A percentile compares a stretch with the other conserved stretches of the same genome.
These are phyloP conservation scores for Kuraishia capsulata DNA, from an alignment of 805 yeast genomes.

Conservation along the genomic window DNA sequence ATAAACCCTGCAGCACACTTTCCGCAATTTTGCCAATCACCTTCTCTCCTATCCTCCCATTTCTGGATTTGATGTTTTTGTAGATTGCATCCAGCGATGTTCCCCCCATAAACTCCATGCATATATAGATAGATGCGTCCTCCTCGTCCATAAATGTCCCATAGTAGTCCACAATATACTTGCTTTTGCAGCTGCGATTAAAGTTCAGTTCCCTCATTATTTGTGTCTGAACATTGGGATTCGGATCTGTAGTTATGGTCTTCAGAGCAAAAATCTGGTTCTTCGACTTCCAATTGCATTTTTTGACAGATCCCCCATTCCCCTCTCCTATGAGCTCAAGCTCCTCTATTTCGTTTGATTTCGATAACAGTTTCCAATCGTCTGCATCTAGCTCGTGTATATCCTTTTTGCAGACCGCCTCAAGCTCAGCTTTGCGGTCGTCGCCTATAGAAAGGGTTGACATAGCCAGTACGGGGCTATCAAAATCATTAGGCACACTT, in stretches of 20 bases:
- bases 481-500: not conserved
- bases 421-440: not conserved
- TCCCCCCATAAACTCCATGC: slow-evolving; percentile 98
- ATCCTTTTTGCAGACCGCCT: slow-evolving; percentile 14
- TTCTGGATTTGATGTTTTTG: slow-evolving; percentile 58
- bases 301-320: slow-evolving; percentile 82
- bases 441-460: not conserved
- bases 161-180: slow-evolving; percentile 82
- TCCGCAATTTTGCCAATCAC: slow-evolving; percentile 88
- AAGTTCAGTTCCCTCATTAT: slow-evolving; percentile 86
- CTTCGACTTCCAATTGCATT: slow-evolving; percentile 58
- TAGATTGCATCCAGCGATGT: slow-evolving; percentile 86
- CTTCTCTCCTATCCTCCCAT: slow-evolving; percentile 87
- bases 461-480: not conserved
- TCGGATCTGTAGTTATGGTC: slow-evolving; percentile 64
- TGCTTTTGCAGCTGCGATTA: slow-evolving; percentile 73
- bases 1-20: slow-evolving; percentile 73
- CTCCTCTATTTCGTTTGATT: slow-evolving; percentile 53
- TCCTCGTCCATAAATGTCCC: slow-evolving; percentile 82
- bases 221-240: slow-evolving; percentile 84
- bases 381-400: slow-evolving; percentile 56
- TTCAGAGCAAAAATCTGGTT: slow-evolving; percentile 73
- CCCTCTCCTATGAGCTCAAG: slow-evolving; percentile 84
- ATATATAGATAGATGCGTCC: slow-evolving; percentile 76
- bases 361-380: slow-evolving; percentile 63